Base-by-base conservation (phyloP, 306 rosid species). In the Lupinus albus region DNA sequence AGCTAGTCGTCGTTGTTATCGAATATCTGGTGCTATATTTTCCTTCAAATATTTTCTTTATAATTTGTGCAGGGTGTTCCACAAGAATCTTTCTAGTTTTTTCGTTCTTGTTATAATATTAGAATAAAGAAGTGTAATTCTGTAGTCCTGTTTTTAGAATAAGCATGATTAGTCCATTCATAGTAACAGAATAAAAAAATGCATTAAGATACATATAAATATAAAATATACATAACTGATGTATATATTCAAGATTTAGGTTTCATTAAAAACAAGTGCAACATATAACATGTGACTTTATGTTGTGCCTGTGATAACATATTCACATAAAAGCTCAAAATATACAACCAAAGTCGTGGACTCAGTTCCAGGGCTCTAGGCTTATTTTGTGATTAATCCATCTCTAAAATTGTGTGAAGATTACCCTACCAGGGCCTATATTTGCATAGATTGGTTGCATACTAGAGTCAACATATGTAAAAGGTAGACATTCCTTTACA, bases 1-100 rank as follows among this genome's bases (percentile, higher is more conserved):
- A 32, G n/a, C n/a, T n/a, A n/a, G n/a, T n/a, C n/a, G 69, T 72
- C 60, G 50, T 25, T 68, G 57, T 5, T 7, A 7, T 14, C 30
- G 51, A 55, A 5, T 7, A 7, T 14, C 17, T 41, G 46, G 17
- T 28, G 54, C 54, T 61, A 35, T 25, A 25, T 46, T 25, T 74
- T 44, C 39, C 65, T 70, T 46, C 60, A 66, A 65, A 65, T 59
- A 80, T 77, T 84, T 67, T 56, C 28, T 1, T 25, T 25, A 25
- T 25, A 25, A 25, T 25, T 25, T 25, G 3, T 25, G 28, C 28
- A 25, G 28, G 28, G 28, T 25, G 28, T 25, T 1, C 28, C 28
- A 1, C 28, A 4, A 25, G 28, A 25, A 25, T 25, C 28, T 25
- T 25, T 25, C 28, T 2, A 25, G 28, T 2, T 25, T 25, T 25